Conservation (phyloP, 805 yeast genomes). For the Zygotorulaspora florentina region DNA sequence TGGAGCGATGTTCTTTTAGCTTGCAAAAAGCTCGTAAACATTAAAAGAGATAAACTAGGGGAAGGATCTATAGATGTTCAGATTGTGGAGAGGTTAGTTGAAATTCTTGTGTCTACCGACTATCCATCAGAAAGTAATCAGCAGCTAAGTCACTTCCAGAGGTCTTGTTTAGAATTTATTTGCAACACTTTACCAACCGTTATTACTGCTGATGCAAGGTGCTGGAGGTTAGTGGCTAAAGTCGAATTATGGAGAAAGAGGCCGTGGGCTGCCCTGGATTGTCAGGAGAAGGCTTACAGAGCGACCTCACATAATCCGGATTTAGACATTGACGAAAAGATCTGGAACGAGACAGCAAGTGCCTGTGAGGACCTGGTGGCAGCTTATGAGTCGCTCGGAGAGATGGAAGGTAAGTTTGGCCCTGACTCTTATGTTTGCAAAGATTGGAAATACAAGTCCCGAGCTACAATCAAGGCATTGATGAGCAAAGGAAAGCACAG, state of each 20-base stretch:
- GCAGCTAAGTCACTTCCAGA: slow-evolving; percentile 58
- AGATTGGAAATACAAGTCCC: slow-evolving; percentile 87
- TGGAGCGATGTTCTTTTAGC: slow-evolving; percentile 88
- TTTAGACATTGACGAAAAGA: slow-evolving; percentile 51
- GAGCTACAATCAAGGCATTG: slow-evolving; percentile 64
- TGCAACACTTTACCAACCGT: slow-evolving; percentile 64
- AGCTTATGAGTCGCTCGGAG: slow-evolving; percentile 87
- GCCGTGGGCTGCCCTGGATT: slow-evolving; percentile 85
- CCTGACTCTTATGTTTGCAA: slow-evolving; percentile 83
- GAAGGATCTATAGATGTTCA: slow-evolving; percentile 71
- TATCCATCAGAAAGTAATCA: slow-evolving; percentile 40
- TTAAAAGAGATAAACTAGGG: slow-evolving; percentile 52
- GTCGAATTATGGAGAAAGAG: slow-evolving; percentile 82
- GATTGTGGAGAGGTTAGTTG: slow-evolving; percentile 68
- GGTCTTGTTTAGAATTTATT: slow-evolving; percentile 64
- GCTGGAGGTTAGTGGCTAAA: slow-evolving; percentile 80
- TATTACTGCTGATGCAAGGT: slow-evolving; percentile 53
- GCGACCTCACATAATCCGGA: slow-evolving; percentile 63
- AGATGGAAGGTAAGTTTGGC: slow-evolving; percentile 68
- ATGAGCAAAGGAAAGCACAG: slow-evolving; percentile 71
- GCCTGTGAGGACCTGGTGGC: slow-evolving; percentile 74
- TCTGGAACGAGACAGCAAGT: slow-evolving; percentile 78
- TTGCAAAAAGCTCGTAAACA: slow-evolving; percentile 54
- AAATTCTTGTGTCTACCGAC: slow-evolving; percentile 51
- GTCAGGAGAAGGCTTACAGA: slow-evolving; percentile 82